Base-by-base conservation (phyloP, 306 rosid genomes). In the Quercus wislizeni region DNA sequence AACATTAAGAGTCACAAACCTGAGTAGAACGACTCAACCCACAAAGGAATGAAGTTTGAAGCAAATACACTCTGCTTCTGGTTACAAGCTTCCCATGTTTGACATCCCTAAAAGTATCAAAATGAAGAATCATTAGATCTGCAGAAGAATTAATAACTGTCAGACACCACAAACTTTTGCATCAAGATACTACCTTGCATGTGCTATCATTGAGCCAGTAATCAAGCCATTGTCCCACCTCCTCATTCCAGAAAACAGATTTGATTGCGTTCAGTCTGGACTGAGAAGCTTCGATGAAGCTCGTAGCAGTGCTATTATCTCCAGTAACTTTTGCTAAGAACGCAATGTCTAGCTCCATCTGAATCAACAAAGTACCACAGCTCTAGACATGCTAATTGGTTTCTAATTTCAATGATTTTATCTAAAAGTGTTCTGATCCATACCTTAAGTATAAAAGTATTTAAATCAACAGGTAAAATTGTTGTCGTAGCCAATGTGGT, bases 271-370 rank as follows among this genome's bases (percentile, higher is more conserved):
- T 85, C 78, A 82, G 81, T 86, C 98, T 89, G 38, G 46, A 82
- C 59, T 81, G 85, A 41, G 98, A 88, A 80, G 87, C 87, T 77
- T 84, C 71, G 67, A 68, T 30, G 76, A 95, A 93, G 67, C 17
- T 81, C 30, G 81, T 65, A 3, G 96, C 80, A 67, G 79, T 76
- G 73, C 74, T 31, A 4, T 18, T 10, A 75, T 95, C 94, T 83
- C 96, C 98, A 17, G 79, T 78, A 75, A 82, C 89, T 77, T 90
- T 90, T 65, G 98, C 93, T 79, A 93, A 85, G 76, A 83, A 84
- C 62, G 93, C 85, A 69, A 95, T 95, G 76, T 95, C 90, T 67
- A 80, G 90, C 76, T 95, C 99, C 96, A 91, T 93, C 97, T 93
- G 88, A 82, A 85, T 64, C 80, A 86, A 70, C 62, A 41, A 19